phyloP scores from a whole-genome alignment of 305 asterid species.

The Fraxinus ornus region DNA sequence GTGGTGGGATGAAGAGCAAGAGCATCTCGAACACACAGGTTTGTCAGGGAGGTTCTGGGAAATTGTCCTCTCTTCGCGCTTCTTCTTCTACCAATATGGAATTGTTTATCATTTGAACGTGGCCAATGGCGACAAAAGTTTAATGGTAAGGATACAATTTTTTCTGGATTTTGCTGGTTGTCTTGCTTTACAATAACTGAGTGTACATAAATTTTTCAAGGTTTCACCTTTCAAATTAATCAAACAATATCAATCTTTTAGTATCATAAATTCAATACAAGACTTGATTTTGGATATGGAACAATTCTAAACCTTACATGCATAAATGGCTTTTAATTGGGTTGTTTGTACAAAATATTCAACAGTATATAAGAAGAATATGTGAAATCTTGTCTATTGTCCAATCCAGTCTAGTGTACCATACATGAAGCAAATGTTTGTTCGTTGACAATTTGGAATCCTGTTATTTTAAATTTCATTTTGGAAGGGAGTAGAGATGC shows the following conservation, averaged over 20 bases:
- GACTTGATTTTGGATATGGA: neutral
- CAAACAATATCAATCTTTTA: neutral
- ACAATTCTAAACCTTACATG: constrained; percentile 1
- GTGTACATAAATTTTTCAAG: neutral
- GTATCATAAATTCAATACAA: neutral
- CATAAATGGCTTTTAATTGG: neutral
- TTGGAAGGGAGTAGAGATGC: neutral
- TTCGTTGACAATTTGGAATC: neutral
- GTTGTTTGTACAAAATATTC: neutral
- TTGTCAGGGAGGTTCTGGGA: constrained; percentile 17
- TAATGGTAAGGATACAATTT: constrained; percentile 1
- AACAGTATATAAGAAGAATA: neutral
- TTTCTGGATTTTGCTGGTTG: neutral
- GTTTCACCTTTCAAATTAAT: neutral
- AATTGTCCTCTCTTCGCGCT: constrained; percentile 19
- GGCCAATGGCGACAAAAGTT: constrained; percentile 18
- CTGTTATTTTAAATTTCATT: neutral
- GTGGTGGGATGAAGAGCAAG: constrained; percentile 29
- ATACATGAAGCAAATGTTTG: neutral
- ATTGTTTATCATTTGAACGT: constrained; percentile 22
- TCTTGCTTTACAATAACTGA: neutral
- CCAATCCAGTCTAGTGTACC: neutral
- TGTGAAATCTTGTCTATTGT: neutral
- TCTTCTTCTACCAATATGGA: constrained; percentile 27
- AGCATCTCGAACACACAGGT: constrained; percentile 23